phyloP scores from a whole-genome alignment of 1,139 yeast species.

The Protomyces pachydermus region DNA sequence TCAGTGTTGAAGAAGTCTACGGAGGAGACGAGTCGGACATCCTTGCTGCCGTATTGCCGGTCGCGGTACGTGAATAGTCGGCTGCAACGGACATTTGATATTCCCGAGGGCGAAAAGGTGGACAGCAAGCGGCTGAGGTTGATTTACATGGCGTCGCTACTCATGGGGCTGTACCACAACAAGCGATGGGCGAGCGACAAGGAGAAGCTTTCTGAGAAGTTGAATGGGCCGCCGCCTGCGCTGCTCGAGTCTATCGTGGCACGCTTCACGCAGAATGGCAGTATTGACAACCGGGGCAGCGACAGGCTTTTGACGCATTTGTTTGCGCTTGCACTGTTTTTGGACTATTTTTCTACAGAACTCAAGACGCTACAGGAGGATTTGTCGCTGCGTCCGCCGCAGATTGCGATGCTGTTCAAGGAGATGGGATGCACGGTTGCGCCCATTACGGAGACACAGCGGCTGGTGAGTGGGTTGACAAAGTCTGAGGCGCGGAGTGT shows the following conservation, averaged over 20 bases:
- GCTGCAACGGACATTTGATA: constrained; percentile 43
- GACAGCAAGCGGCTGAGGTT: constrained; percentile 47
- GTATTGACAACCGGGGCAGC: constrained; percentile 64
- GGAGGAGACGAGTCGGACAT: constrained; percentile 23
- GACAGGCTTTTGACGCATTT: constrained; percentile 79
- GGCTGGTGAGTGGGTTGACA: constrained; percentile 76
- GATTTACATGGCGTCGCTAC: constrained; percentile 69
- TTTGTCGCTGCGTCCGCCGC: constrained; percentile 64
- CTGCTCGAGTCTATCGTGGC: constrained; percentile 69
- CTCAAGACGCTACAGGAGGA: constrained; percentile 80
- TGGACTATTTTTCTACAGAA: constrained; percentile 71
- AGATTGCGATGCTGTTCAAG: constrained; percentile 52
- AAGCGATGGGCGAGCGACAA: constrained; percentile 58
- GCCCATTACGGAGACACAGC: constrained; percentile 70
- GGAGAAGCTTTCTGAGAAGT: constrained; percentile 54
- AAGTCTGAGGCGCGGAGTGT: constrained; percentile 59
- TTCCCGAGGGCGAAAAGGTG: constrained; percentile 18
- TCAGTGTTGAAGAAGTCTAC: constrained; percentile 40
- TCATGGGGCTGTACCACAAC: constrained; percentile 72
- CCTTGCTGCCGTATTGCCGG: constrained; percentile 55
- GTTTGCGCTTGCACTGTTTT: constrained; percentile 64
- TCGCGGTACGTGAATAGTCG: constrained; percentile 54
- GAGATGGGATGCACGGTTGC: constrained; percentile 79
- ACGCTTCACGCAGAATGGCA: constrained; percentile 60
- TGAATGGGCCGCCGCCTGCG: constrained; percentile 65